phyloP scores from a whole-genome alignment of 1,284 basidiomycete species.

The Sanghuangporus sanghuang region DNA sequence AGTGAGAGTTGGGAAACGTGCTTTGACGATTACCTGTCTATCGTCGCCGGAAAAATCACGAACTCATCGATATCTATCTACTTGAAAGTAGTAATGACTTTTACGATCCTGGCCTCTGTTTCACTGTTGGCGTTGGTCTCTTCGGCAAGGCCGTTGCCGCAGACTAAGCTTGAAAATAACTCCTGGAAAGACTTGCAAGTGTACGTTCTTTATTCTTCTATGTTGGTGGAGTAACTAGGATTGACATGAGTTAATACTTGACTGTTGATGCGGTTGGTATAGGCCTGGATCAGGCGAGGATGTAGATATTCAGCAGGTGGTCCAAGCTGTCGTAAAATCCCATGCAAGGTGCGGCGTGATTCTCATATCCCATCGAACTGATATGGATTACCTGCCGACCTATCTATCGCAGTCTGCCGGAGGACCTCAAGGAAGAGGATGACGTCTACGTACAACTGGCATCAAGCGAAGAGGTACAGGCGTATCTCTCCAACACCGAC shows the following conservation, averaged over 20 bases:
- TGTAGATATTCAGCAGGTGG: conserved; percentile 28
- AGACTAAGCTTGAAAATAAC: conserved; percentile 25
- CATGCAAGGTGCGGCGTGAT: conserved; percentile 30
- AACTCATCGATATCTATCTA: not conserved
- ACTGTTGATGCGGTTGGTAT: conserved; percentile 16
- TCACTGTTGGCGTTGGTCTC: conserved; percentile 43
- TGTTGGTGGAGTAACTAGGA: not conserved
- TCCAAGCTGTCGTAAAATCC: conserved; percentile 35
- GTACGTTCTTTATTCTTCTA: not conserved
- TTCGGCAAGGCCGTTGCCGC: conserved; percentile 32
- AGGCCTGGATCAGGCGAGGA: conserved; percentile 22
- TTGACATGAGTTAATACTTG: not conserved
- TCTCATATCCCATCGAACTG: not conserved
- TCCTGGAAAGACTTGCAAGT: conserved; percentile 10
- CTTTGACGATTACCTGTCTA: too few relatives aligned
- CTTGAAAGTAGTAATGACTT: conserved; percentile 30
- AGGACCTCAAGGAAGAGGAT: conserved; percentile 12
- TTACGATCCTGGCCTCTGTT: conserved; percentile 36
- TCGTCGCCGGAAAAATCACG: too few relatives aligned
- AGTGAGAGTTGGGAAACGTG: not conserved
- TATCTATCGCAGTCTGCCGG: not conserved
- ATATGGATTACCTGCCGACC: not conserved
- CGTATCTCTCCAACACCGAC: conserved; percentile 27
- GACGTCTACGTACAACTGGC: conserved; percentile 29
- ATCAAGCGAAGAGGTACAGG: conserved; percentile 29